phyloP scores from a whole-genome alignment of 164 flowering plant genomes.

The Chloranthus sessilifolius region DNA sequence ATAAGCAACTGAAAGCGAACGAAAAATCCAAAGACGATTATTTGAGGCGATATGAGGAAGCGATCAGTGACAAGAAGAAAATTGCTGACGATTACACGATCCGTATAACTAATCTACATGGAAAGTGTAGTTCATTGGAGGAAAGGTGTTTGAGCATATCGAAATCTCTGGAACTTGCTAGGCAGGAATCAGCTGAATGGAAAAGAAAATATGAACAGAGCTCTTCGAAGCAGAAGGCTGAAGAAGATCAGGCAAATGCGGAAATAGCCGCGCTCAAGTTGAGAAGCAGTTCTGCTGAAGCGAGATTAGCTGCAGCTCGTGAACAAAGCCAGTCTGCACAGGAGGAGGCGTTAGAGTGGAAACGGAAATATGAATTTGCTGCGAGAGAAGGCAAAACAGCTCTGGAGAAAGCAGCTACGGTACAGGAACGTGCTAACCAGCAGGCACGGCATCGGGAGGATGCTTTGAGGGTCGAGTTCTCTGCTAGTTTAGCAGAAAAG shows the following conservation, averaged over 20 bases:
- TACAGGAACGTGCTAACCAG: constrained; percentile 67
- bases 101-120: constrained; percentile 67
- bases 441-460: constrained; percentile 76
- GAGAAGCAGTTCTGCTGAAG: constrained; percentile 76
- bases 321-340: constrained; percentile 85
- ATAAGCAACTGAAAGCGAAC: constrained; percentile 82
- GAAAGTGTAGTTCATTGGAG: constrained; percentile 68
- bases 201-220: constrained; percentile 79
- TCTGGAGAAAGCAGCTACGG: constrained; percentile 81
- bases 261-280: constrained; percentile 73
- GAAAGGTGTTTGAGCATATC: constrained; percentile 57
- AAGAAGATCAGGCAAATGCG: constrained; percentile 60
- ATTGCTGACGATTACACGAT: constrained; percentile 71
- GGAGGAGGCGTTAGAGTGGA: constrained; percentile 96
- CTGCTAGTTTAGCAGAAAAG: constrained; percentile 60
- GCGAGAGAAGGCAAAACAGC: constrained; percentile 87
- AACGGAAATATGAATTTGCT: constrained; percentile 75
- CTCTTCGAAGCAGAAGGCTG: constrained; percentile 51
- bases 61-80: constrained; percentile 76
- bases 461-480: constrained; percentile 67
- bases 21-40: constrained; percentile 79
- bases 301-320: constrained; percentile 85
- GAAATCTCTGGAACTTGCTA: constrained; percentile 53
- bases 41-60: constrained; percentile 86
- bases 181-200: constrained; percentile 75